phyloP scores from a whole-genome alignment of 176 grass and related monocot genomes.

The Tuctoria greenei region DNA sequence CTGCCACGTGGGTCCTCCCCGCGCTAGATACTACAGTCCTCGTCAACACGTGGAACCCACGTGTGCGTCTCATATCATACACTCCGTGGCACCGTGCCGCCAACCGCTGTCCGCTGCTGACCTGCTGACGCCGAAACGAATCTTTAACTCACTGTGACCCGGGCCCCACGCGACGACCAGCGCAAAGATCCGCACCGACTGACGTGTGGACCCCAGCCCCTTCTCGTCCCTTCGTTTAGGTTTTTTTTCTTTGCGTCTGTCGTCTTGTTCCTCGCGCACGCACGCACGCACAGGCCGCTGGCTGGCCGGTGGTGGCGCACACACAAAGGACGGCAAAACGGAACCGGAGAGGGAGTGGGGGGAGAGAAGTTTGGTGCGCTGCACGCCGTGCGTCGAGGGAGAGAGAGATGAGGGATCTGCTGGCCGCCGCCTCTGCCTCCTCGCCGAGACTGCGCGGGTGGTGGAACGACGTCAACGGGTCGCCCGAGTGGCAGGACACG shows the following conservation, averaged over 20 bases:
- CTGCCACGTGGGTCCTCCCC: background rate
- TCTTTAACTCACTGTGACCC: background rate
- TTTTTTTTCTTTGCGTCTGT: background rate
- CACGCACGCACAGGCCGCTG: background rate
- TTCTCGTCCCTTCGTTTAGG: background rate
- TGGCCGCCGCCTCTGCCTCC: background rate
- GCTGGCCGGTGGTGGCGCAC: constrained; percentile 2
- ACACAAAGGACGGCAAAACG: background rate
- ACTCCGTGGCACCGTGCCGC: background rate
- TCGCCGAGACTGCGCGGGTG: constrained; percentile 38
- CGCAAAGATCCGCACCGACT: background rate
- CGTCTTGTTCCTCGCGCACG: background rate
- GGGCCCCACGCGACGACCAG: background rate
- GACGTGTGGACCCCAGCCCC: background rate
- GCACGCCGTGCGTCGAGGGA: background rate
- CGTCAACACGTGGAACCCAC: background rate
- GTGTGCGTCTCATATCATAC: background rate
- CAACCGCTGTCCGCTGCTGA: background rate
- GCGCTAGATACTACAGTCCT: no score
- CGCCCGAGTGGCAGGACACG: constrained; percentile 69
- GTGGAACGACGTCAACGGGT: constrained; percentile 80
- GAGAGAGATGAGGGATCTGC: constrained; percentile 36
- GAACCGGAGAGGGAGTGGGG: background rate
- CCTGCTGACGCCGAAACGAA: background rate
- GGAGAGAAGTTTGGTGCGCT: background rate